Conservation (phyloP, 176 grass and related monocot species). For the Oryza australiensis region DNA sequence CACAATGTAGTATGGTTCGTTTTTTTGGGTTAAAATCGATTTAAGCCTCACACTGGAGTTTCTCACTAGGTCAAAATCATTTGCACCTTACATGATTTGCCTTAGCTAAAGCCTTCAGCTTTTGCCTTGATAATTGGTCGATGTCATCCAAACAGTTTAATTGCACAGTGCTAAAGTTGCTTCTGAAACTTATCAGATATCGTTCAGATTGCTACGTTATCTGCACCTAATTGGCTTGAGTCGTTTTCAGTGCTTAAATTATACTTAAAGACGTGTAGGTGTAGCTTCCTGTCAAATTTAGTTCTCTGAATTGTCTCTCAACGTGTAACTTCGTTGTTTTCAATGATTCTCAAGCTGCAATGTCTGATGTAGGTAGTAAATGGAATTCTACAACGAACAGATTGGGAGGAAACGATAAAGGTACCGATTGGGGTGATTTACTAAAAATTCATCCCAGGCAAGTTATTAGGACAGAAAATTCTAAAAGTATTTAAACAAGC, state of each 20-base stretch:
- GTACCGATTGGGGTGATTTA: slow-evolving; percentile 72
- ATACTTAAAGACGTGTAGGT: background rate
- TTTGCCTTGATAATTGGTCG: background rate
- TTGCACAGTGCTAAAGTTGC: background rate
- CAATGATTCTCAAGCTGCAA: background rate
- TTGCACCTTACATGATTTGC: background rate
- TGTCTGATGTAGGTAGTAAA: slow-evolving; percentile 59
- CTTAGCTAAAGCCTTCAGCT: background rate
- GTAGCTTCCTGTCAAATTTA: background rate
- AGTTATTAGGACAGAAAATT: background rate
- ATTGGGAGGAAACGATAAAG: slow-evolving; percentile 70
- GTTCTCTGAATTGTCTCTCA: background rate
- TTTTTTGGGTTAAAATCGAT: no score
- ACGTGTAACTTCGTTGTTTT: background rate
- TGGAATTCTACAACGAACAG: slow-evolving; percentile 73
- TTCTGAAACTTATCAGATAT: background rate
- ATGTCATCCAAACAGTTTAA: background rate
- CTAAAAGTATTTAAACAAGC: background rate
- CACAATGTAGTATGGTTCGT: no score
- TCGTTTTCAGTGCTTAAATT: background rate
- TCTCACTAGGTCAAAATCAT: background rate
- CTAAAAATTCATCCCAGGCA: background rate
- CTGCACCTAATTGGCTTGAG: background rate
- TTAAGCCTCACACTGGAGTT: no score
- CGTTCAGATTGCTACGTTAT: background rate